These are phyloP conservation scores for Colletotrichum sp. DNA, from an alignment of 2,329 filamentous ascomycete species.

Conservation along the genomic window DNA sequence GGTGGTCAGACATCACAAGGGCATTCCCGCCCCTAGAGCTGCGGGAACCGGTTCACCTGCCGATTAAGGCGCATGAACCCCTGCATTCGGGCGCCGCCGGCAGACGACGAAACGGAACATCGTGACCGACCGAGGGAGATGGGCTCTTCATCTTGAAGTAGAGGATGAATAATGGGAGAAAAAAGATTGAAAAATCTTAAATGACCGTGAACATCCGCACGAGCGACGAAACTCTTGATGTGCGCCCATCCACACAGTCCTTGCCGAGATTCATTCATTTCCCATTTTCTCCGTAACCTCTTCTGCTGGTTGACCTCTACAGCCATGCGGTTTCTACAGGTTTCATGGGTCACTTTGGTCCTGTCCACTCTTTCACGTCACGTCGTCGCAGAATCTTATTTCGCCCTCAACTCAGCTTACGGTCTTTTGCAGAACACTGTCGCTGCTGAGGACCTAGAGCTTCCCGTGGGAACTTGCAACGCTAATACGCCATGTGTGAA, in stretches of 20 bases:
- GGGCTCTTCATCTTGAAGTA: not conserved
- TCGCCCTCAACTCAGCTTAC: not conserved
- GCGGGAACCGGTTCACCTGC: not conserved
- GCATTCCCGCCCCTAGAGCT: not conserved
- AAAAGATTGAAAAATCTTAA: not conserved
- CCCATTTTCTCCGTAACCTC: not conserved
- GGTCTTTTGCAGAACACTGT: not conserved
- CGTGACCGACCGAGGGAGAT: not conserved
- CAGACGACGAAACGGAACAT: not conserved
- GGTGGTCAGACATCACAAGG: not conserved
- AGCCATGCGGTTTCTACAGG: not conserved
- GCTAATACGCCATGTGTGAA: constrained; percentile 24
- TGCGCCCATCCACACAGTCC: not conserved
- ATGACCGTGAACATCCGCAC: not conserved
- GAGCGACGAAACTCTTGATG: not conserved
- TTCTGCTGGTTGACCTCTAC: not conserved
- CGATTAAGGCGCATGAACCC: not conserved
- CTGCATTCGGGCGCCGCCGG: not conserved
- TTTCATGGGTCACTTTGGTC: not conserved
- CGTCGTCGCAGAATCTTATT: not conserved
- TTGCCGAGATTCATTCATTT: not conserved
- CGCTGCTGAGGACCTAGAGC: not conserved
- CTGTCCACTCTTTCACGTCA: not conserved
- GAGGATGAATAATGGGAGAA: not conserved
- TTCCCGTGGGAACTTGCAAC: constrained; percentile 17